Evolutionary conservation across 2,329 filamentous ascomycete genomes (phyloP).

Genomic region (Colletotrichum shisoi): DNA sequence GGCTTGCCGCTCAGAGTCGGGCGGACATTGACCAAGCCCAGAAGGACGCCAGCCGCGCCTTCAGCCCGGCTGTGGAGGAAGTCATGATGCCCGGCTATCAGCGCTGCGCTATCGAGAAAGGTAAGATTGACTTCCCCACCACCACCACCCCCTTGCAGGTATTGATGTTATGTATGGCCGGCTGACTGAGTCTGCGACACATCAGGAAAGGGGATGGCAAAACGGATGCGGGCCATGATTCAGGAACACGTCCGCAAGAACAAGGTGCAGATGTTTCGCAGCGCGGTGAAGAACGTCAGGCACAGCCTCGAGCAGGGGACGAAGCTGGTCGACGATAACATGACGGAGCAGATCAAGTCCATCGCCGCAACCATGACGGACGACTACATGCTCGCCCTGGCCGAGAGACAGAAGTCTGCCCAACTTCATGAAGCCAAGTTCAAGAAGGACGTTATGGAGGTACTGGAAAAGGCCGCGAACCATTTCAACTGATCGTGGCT

Average conservation of each 20-base stretch:
- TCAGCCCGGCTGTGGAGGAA: not conserved
- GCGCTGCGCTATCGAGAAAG: not conserved
- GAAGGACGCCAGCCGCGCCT: conserved; percentile 10
- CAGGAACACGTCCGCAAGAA: not conserved
- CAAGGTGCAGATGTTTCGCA: conserved; percentile 3
- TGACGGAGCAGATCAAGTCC: not conserved
- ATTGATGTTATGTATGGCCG: too few relatives aligned
- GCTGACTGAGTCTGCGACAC: not conserved
- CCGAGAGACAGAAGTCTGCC: conserved; percentile 2
- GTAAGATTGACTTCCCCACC: too few relatives aligned
- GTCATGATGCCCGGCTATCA: conserved; percentile 5
- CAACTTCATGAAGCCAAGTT: not conserved
- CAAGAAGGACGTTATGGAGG: not conserved
- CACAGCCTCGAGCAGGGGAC: not conserved
- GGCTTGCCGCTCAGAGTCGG: not conserved
- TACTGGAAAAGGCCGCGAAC: conserved; percentile 2
- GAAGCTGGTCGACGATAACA: not conserved
- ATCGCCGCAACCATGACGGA: not conserved
- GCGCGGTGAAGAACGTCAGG: not conserved
- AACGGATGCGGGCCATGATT: too few relatives aligned
- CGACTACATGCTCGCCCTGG: conserved; percentile 23
- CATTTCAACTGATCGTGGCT: not conserved
- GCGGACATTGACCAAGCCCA: conserved; percentile 3
- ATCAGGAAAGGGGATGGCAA: not conserved
- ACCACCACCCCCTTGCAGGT: too few relatives aligned